Base-by-base conservation (phyloP, 345 rosid species). In the Conringia planisiliqua region DNA sequence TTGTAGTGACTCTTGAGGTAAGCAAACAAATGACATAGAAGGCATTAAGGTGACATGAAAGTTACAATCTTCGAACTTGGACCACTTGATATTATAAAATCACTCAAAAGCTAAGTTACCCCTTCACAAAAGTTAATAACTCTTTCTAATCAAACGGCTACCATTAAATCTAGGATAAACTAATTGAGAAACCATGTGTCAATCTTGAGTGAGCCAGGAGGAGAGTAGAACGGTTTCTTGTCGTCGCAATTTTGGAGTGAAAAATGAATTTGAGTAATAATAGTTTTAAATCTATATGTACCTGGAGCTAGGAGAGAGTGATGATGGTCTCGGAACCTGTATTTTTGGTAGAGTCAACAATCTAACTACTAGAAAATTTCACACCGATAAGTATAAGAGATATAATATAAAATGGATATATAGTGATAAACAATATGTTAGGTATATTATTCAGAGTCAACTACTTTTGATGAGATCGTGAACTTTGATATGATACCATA, bases 11-110 rank as follows among this genome's bases (percentile, higher is more conserved):
- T 62, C 14, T 65, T 65, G 66, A 73, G 50, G 78, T 73, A 73
- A 73, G 78, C 78, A 73, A 44, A 65, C 60, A 56, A 56, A 54
- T 73, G 78, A 73, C 78, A 73, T 33, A 55, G 71, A 73, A 74
- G 59, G 78, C 78, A 74, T 74, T 65, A 74, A 56, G 50, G 50
- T 56, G 71, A 14, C 3, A 46, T 44, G 58, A 70, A 56, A 56
- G 35, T 30, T 36, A 32, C 54, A 73, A 73, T 73, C 71, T 73
- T 73, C 65, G 39, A 73, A 65, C 13, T 52, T 62, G 11, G 61
- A 27, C 69, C 43, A 30, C 54, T 63, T 72, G 63, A 20, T 54
- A 52, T 43, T 73, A 73, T 64, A 4, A 43, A 32, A 64, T 64
- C 64, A 65, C 44, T 13, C 66, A 73, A 73, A 73, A 65, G 72